Percentiles rank a stretch among this genome's conserved stretches.
Conservation (phyloP, 2,329 filamentous ascomycete species). For the Coniochaeta prunicola region DNA sequence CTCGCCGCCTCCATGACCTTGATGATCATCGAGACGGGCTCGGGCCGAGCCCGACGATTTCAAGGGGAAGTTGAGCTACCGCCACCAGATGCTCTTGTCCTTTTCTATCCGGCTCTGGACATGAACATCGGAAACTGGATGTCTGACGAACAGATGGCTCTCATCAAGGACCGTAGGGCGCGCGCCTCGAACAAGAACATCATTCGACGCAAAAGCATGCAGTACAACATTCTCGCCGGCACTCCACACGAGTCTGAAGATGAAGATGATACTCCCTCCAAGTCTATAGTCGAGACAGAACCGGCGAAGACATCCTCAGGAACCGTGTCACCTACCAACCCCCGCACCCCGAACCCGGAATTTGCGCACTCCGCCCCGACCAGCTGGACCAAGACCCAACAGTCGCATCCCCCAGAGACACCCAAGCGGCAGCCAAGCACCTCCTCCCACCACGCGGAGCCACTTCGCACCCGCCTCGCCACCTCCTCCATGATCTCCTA, state of each 20-base stretch:
- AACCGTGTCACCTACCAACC: constrained; percentile 8
- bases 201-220: constrained; percentile 75
- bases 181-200: constrained; percentile 73
- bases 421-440: constrained; percentile 13
- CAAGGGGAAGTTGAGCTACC: neutral
- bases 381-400: constrained; percentile 19
- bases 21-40: constrained; percentile 78
- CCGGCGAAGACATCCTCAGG: neutral
- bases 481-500: constrained; percentile 98
- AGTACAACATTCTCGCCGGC: constrained; percentile 77
- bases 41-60: constrained; percentile 35
- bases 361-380: constrained; percentile 41
- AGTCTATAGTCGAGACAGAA: constrained; percentile 6
- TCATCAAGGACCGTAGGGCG: constrained; percentile 78
- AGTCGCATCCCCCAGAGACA: neutral
- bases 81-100: constrained; percentile 44
- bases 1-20: constrained; percentile 73
- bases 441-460: constrained; percentile 44
- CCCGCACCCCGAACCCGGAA: constrained; percentile 36
- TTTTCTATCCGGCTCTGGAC: constrained; percentile 86
- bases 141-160: constrained; percentile 93
- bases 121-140: constrained; percentile 99
- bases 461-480: constrained; percentile 76
- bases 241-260: constrained; percentile 79
- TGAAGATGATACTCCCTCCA: constrained; percentile 43